These are phyloP conservation scores for Colletotrichum simmondsii DNA, from an alignment of 2,329 filamentous ascomycete species.

Conservation along the genomic window DNA sequence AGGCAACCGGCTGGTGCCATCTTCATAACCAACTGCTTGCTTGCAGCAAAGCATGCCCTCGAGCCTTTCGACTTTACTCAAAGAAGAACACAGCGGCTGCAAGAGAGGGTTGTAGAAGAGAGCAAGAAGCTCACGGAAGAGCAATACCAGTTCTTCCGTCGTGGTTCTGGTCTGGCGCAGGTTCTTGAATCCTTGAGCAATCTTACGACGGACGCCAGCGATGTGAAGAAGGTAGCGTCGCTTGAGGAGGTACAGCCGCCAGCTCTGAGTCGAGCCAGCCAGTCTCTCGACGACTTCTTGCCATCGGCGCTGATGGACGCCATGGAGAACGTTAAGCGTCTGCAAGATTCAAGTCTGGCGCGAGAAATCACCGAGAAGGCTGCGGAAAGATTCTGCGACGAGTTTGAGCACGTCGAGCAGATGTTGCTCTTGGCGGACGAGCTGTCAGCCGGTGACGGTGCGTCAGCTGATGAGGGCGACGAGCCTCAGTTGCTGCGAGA, in stretches of 20 bases:
- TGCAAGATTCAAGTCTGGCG: slow-evolving; percentile 79
- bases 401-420: slow-evolving; percentile 76
- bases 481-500: slow-evolving; percentile 49
- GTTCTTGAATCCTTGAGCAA: slow-evolving; percentile 69
- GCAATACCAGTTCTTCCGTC: slow-evolving; percentile 79
- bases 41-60: slow-evolving; percentile 67
- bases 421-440: slow-evolving; percentile 58
- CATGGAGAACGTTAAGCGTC: slow-evolving; percentile 78
- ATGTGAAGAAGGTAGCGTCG: slow-evolving; percentile 56
- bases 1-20: slow-evolving; percentile 70
- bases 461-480: slow-evolving; percentile 37
- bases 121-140: slow-evolving; percentile 69
- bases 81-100: slow-evolving; percentile 64
- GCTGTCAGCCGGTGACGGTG: slow-evolving; percentile 40
- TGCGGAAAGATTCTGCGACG: slow-evolving; percentile 83
- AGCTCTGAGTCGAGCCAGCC: slow-evolving; percentile 74
- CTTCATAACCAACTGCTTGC: slow-evolving; percentile 79
- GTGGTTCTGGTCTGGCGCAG: slow-evolving; percentile 77
- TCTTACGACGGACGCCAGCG: slow-evolving; percentile 43
- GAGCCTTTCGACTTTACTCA: slow-evolving; percentile 72
- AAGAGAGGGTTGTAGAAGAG: slow-evolving; percentile 65
- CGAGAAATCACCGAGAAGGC: slow-evolving; percentile 84
- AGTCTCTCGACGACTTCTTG: slow-evolving; percentile 87
- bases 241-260: slow-evolving; percentile 65
- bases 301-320: slow-evolving; percentile 95